Percentiles rank a stretch among this genome's conserved stretches.
phyloP scores from a whole-genome alignment of 192 early-diverging fungal genomes.

The Umbelopsis sp. region DNA sequence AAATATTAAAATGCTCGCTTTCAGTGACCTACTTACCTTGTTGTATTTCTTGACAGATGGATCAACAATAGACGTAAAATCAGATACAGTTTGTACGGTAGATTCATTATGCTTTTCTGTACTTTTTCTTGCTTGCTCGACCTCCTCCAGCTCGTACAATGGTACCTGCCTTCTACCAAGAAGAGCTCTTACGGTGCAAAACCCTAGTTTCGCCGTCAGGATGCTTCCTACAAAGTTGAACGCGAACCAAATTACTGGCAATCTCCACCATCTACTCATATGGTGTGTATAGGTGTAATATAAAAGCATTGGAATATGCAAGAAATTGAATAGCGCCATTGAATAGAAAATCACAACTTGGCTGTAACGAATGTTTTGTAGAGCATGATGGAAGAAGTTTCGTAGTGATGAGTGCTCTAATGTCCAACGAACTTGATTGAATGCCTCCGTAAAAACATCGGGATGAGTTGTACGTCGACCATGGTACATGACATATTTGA shows the following conservation, averaged over 20 bases:
- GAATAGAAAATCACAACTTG: constrained; percentile 25
- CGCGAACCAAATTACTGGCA: constrained; percentile 17
- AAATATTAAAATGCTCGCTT: neutral
- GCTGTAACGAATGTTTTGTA: constrained; percentile 29
- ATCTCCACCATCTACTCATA: constrained; percentile 19
- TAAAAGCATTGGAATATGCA: constrained; percentile 19
- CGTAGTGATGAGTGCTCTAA: constrained; percentile 21
- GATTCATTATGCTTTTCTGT: neutral
- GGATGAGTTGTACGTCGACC: constrained; percentile 25
- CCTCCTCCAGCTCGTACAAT: constrained; percentile 24
- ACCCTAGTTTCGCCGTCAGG: constrained; percentile 20
- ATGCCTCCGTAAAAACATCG: constrained; percentile 14
- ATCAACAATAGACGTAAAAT: constrained; percentile 23
- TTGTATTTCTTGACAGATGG: constrained; percentile 18
- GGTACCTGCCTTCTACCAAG: constrained; percentile 18
- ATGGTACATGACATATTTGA: constrained; percentile 16
- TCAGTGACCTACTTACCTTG: constrained; percentile 4
- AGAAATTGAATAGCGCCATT: constrained; percentile 11
- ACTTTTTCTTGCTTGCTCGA: neutral
- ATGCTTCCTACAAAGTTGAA: constrained; percentile 19
- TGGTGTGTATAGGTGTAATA: constrained; percentile 18
- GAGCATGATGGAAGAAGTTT: constrained; percentile 26
- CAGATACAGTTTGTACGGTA: neutral
- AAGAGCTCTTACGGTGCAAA: constrained; percentile 20
- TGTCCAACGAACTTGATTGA: constrained; percentile 7